Evolutionary conservation across 768 basidiomycete genomes (phyloP).

Genomic region (Termitomyces sp.): DNA sequence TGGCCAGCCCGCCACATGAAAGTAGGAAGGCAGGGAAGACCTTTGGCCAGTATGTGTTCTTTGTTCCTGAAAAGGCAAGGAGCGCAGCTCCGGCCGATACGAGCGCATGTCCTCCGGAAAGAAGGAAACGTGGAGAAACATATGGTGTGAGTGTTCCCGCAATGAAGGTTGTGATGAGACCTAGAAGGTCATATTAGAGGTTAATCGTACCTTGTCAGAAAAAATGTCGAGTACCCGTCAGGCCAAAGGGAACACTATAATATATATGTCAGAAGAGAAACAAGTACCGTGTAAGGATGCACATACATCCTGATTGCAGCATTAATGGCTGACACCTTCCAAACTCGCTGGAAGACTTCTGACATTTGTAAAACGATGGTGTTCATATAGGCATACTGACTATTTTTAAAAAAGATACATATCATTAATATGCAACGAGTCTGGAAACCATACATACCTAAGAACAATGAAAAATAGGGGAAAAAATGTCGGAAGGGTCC

Average conservation of each 20-base stretch:
- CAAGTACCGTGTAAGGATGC: not conserved
- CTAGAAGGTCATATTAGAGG: not conserved
- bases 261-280: too few relatives aligned
- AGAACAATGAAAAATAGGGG: conserved; percentile 26
- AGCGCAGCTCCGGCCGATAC: conserved; percentile 32
- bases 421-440: not conserved
- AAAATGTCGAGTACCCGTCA: conserved; percentile 10
- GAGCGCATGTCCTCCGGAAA: conserved; percentile 34
- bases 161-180: conserved; percentile 29
- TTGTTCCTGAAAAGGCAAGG: conserved; percentile 32
- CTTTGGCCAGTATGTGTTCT: conserved; percentile 38
- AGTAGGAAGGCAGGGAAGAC: conserved; percentile 43
- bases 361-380: conserved; percentile 31
- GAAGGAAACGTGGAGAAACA: conserved; percentile 35
- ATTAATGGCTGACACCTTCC: conserved; percentile 31
- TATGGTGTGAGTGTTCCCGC: conserved; percentile 33
- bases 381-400: conserved; percentile 35
- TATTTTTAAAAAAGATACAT: conserved; percentile 23
- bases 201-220: too few relatives aligned
- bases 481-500: conserved; percentile 32
- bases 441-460: too few relatives aligned
- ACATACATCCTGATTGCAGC: conserved; percentile 32
- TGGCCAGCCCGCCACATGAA: conserved; percentile 36
- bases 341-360: conserved; percentile 33
- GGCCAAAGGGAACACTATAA: conserved; percentile 36